Evolutionary conservation across 108 stramenopile species (phyloP), one percentile per base, ranked within the genome.

Genomic region (Thalassiosira profunda): DNA sequence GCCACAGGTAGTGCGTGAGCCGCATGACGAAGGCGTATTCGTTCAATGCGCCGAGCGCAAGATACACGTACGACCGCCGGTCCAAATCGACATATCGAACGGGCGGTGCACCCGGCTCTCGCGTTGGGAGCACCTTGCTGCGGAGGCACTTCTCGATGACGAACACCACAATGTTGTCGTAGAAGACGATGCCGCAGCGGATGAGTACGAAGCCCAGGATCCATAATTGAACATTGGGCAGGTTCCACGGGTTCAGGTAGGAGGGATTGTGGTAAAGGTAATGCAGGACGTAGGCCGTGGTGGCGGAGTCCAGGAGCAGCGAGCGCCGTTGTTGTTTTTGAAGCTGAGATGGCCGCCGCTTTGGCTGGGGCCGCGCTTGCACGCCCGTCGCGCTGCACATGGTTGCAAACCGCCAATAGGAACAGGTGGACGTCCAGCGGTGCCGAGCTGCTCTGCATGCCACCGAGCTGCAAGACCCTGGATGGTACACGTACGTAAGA

Each of bases 11-110:
- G 47, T 86, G 67, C 28, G 74, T 74, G 15, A 94, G 58, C 46
- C 94, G 72, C 75, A 89, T 87, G 1, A 90, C 89, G 76, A 96
- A 96, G 48, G 90, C 51, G 70, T 84, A 86, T 63, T 93, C 96
- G 65, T 92, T 80, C 25, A 96, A 23, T 17, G 92, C 80, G 59
- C 96, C 96, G 63, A 97, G 84, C 41, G 74, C 30, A 15, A 97
- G 58, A 60, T 82, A 97, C 5, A 84, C 17, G 41, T 72, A 11
- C 36, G 88, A 89, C 35, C 76, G 60, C 11, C 54, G 46, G 46
- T 89, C 88, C 53, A 86, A 54, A 5, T 36, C 42, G 26, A 86
- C 84, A 42, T 80, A 86, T 14, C 88, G 88, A 14, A 74, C 72
- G 18, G 63, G 77, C 28, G 59, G 58, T 18, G 72, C 71, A 14